Conservation (phyloP, 164 flowering plant genomes). For the Cinnamomum chago region DNA sequence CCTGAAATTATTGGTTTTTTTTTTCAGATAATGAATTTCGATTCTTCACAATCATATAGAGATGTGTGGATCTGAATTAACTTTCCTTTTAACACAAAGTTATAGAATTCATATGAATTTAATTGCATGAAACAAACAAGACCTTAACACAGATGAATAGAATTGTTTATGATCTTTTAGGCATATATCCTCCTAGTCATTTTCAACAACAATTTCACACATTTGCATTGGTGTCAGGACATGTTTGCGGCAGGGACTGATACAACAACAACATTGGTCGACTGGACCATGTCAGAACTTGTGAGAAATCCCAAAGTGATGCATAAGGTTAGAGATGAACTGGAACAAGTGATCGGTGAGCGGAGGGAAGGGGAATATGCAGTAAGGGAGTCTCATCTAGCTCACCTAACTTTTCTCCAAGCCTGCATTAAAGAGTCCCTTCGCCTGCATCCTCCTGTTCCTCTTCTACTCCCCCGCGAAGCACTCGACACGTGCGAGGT, state of each 20-base stretch:
- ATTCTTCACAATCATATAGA: no score
- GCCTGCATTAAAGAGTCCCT: slow-evolving; percentile 24
- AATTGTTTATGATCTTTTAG: not conserved
- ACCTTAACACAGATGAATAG: no score
- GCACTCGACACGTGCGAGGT: slow-evolving; percentile 17
- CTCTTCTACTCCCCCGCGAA: slow-evolving; percentile 21
- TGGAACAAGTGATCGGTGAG: slow-evolving; percentile 1
- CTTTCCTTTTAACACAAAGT: not conserved
- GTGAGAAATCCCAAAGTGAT: slow-evolving; percentile 12
- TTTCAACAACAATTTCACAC: not conserved
- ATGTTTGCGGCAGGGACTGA: slow-evolving; percentile 24
- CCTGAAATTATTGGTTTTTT: no score
- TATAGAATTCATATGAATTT: not conserved
- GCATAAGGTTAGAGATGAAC: slow-evolving; percentile 5
- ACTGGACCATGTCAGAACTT: slow-evolving; percentile 28
- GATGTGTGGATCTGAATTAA: no score
- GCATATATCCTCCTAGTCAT: not conserved
- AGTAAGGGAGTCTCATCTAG: slow-evolving; percentile 15
- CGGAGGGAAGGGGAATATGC: not conserved
- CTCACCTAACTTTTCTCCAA: slow-evolving; percentile 17
- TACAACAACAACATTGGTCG: slow-evolving; percentile 10
- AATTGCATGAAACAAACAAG: not conserved
- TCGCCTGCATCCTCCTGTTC: slow-evolving; percentile 24
- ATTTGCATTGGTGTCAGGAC: slow-evolving; percentile 15
- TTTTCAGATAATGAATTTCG: no score